Evolutionary conservation across 1,139 yeast species (phyloP).

Genomic region (Hyphopichia burtonii): DNA sequence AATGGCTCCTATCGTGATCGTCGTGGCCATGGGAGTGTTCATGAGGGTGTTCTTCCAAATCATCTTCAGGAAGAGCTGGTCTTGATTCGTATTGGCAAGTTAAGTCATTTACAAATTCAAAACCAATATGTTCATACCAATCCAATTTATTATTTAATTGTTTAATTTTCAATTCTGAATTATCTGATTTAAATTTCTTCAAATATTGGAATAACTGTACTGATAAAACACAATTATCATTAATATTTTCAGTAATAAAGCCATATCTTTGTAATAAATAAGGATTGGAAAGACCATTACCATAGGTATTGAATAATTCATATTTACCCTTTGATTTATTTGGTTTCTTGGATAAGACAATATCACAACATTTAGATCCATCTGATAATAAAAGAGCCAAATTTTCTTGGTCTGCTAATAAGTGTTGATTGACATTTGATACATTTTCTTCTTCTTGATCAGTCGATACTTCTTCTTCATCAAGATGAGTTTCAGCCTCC

Average conservation of each 20-base stretch:
- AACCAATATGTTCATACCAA: slow-evolving; percentile 66
- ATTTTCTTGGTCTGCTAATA: slow-evolving; percentile 16
- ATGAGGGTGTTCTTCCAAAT: no score
- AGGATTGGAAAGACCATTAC: slow-evolving; percentile 63
- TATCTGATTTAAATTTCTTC: slow-evolving; percentile 24
- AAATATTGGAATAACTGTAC: slow-evolving; percentile 48
- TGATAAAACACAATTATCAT: slow-evolving; percentile 59
- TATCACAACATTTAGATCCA: slow-evolving; percentile 54
- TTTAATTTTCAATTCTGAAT: slow-evolving; percentile 22
- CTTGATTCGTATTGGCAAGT: slow-evolving; percentile 5
- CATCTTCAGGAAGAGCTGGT: slow-evolving; percentile 2
- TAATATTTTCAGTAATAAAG: slow-evolving; percentile 57
- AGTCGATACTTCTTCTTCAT: slow-evolving; percentile 29
- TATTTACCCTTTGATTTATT: slow-evolving; percentile 28
- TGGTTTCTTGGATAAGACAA: slow-evolving; percentile 43
- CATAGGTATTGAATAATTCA: slow-evolving; percentile 79
- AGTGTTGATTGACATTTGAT: slow-evolving; percentile 11
- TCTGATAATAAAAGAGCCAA: slow-evolving; percentile 33
- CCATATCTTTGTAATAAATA: slow-evolving; percentile 74
- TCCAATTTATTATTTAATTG: slow-evolving; percentile 45
- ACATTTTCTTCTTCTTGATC: slow-evolving; percentile 14
- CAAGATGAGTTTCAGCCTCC: slow-evolving; percentile 20
- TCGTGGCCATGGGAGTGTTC: slow-evolving; percentile 13
- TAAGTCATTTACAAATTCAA: slow-evolving; percentile 40
- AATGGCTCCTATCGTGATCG: slow-evolving; percentile 3